phyloP scores from a whole-genome alignment of 495 filamentous ascomycete species.

The Xylaria acuta region DNA sequence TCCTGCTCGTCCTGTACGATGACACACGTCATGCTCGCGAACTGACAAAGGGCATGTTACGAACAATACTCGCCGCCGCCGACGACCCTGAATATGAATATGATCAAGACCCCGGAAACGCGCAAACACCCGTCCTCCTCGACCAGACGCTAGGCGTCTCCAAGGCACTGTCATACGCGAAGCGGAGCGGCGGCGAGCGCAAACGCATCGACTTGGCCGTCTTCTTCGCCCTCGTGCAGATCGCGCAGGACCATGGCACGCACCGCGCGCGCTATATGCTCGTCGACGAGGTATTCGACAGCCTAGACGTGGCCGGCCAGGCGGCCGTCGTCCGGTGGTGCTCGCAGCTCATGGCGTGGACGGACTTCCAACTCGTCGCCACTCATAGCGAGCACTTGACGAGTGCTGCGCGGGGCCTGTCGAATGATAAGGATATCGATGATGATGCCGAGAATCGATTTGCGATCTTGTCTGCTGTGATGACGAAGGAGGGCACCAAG shows the following conservation, averaged over 20 bases:
- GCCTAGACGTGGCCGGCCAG: conserved; percentile 40
- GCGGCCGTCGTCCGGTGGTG: conserved; percentile 36
- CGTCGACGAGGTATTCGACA: conserved; percentile 45
- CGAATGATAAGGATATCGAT: conserved; percentile 24
- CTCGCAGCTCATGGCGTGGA: conserved; percentile 30
- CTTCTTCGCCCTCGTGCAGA: conserved; percentile 43
- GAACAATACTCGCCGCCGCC: conserved; percentile 27
- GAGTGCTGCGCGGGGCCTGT: conserved; percentile 16
- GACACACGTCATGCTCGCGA: conserved; percentile 35
- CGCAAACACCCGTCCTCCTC: conserved; percentile 21
- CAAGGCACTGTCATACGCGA: conserved; percentile 37
- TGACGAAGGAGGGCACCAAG: conserved; percentile 21
- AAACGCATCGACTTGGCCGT: conserved; percentile 46
- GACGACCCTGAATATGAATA: conserved; percentile 5
- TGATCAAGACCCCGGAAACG: background rate
- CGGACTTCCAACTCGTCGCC: conserved; percentile 36
- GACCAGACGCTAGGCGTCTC: conserved; percentile 31
- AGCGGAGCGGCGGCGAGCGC: conserved; percentile 44
- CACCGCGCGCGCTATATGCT: conserved; percentile 44
- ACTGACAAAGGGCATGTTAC: conserved; percentile 35
- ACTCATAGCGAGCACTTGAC: conserved; percentile 32
- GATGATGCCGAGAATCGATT: conserved; percentile 25
- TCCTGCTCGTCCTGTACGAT: conserved; percentile 39
- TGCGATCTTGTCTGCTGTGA: conserved; percentile 17
- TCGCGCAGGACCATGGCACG: conserved; percentile 33